phyloP scores from a whole-genome alignment of 169 alveolate genomes.

The Plasmodium coatneyi region DNA sequence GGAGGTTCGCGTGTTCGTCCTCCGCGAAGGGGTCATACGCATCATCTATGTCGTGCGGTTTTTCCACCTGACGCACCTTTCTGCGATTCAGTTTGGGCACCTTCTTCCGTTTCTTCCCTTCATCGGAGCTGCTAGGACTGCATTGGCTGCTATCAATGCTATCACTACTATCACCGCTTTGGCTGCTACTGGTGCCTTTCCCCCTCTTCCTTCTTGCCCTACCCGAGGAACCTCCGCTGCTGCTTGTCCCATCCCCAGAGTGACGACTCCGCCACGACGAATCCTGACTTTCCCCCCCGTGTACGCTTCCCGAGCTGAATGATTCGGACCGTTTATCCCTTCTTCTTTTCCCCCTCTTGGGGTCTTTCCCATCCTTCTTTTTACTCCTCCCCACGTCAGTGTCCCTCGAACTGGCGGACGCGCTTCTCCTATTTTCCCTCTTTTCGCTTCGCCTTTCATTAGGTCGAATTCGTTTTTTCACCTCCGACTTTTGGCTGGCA shows the following conservation, averaged over 20 bases:
- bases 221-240: neutral
- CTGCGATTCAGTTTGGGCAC: neutral
- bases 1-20: conserved; percentile 35
- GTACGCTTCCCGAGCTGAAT: neutral
- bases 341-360: conserved; percentile 8
- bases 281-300: neutral
- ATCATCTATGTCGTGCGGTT: neutral
- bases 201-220: neutral
- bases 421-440: conserved; percentile 7
- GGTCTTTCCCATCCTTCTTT: neutral
- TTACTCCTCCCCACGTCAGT: neutral
- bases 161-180: too few relatives aligned
- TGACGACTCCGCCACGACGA: neutral
- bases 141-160: neutral
- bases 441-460: neutral
- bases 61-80: neutral
- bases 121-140: neutral
- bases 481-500: neutral
- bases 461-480: conserved; percentile 4
- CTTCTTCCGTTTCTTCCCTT: neutral
- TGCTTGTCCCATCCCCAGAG: neutral
- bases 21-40: conserved; percentile 39
- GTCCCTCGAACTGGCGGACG: neutral
- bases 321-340: neutral
- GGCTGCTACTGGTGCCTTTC: neutral